These are phyloP conservation scores for Paralagenidium karlingii DNA, from an alignment of 352 stramenopile species.

Conservation along the genomic window DNA sequence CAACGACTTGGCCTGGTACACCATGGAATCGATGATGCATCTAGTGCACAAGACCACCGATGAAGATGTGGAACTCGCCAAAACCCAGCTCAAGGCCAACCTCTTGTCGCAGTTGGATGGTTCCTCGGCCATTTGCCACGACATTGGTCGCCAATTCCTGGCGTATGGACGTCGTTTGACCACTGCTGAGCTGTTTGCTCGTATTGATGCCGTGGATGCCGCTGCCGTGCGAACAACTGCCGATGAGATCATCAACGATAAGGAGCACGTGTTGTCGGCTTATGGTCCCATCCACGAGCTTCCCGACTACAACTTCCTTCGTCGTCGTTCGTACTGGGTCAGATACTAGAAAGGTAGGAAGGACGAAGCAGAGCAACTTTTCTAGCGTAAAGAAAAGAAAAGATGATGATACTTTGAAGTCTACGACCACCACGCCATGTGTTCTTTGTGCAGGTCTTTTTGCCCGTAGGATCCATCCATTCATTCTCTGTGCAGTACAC, in stretches of 20 bases:
- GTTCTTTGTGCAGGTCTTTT: too few species aligned
- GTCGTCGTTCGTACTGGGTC: constrained; percentile 97
- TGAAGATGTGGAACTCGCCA: constrained; percentile 95
- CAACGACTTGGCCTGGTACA: constrained; percentile 91
- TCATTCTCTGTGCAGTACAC: too few species aligned
- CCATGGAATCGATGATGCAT: constrained; percentile 91
- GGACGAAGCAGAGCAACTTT: too few species aligned
- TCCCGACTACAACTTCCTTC: constrained; percentile 99
- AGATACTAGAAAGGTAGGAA: constrained; percentile 78
- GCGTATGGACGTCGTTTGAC: constrained; percentile 95
- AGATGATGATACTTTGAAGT: too few species aligned
- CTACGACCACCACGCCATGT: too few species aligned
- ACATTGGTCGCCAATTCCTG: constrained; percentile 98
- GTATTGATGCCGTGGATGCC: constrained; percentile 97
- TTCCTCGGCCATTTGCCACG: constrained; percentile 96
- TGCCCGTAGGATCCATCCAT: too few species aligned
- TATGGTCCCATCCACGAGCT: constrained; percentile 98
- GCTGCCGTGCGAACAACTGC: constrained; percentile 86
- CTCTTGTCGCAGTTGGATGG: constrained; percentile 99
- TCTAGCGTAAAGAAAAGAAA: too few species aligned
- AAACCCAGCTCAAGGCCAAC: constrained; percentile 98
- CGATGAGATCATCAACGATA: constrained; percentile 93
- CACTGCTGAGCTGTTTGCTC: constrained; percentile 96
- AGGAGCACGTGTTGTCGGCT: constrained; percentile 97
- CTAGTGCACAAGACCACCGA: constrained; percentile 94